phyloP scores from a whole-genome alignment of 2,329 filamentous ascomycete genomes.

The Colletotrichum liriopes region DNA sequence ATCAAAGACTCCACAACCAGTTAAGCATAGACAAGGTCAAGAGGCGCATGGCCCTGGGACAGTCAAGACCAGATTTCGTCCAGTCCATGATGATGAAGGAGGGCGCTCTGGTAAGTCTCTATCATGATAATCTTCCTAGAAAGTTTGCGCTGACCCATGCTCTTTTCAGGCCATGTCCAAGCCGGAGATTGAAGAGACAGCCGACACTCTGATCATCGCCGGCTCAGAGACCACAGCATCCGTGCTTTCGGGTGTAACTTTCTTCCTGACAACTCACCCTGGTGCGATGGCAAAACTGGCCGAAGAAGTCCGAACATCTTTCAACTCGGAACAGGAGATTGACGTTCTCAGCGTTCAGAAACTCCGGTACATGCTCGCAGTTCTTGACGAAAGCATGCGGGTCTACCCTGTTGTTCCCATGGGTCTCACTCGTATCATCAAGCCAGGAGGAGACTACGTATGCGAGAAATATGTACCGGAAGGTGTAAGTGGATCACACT shows the following conservation, averaged over 20 bases:
- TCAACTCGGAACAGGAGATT: conserved; percentile 56
- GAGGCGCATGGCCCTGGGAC: conserved; percentile 40
- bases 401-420: conserved; percentile 50
- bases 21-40: conserved; percentile 23
- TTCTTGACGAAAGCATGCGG: conserved; percentile 59
- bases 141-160: rapidly evolving
- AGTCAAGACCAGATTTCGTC: conserved; percentile 44
- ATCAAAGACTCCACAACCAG: conserved; percentile 23
- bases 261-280: conserved; percentile 54
- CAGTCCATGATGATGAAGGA: conserved; percentile 44
- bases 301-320: conserved; percentile 58
- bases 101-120: conserved; percentile 27
- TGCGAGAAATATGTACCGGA: conserved; percentile 52
- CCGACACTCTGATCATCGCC: conserved; percentile 50
- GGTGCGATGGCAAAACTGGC: conserved; percentile 51
- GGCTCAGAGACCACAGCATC: conserved; percentile 65
- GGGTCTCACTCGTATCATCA: conserved; percentile 48
- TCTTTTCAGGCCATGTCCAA: conserved; percentile 34
- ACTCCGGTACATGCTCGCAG: conserved; percentile 58
- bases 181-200: conserved; percentile 36
- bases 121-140: rapidly evolving
- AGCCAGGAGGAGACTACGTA: conserved; percentile 52
- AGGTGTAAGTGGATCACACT: conserved; percentile 49
- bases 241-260: conserved; percentile 58
- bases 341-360: conserved; percentile 49